A percentile compares a stretch with the other conserved stretches of the same genome.
Conservation (phyloP, 768 basidiomycete genomes). For the Lactarius evosmus region DNA sequence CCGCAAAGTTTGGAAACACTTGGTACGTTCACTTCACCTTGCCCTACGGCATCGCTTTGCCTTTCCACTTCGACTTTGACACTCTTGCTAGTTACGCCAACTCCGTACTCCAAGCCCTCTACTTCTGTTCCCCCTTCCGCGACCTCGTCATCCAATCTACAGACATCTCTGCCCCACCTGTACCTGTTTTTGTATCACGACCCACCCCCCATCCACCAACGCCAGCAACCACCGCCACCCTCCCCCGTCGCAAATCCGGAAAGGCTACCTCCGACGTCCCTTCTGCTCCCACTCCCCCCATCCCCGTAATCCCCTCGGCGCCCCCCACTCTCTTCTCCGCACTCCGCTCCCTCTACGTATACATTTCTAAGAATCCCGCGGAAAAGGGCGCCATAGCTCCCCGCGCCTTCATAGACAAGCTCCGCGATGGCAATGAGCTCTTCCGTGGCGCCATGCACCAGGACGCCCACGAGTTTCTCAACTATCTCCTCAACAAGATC, state of each 20-base stretch:
- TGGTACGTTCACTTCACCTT: constrained; percentile 54
- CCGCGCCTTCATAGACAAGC: constrained; percentile 87
- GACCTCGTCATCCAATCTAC: constrained; percentile 76
- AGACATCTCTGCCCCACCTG: constrained; percentile 48
- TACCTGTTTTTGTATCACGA: constrained; percentile 33
- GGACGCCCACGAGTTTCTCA: constrained; percentile 98
- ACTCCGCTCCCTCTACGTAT: constrained; percentile 83
- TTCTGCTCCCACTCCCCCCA: constrained; percentile 34
- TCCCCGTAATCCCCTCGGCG: constrained; percentile 49
- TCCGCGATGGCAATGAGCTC: constrained; percentile 87
- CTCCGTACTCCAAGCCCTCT: constrained; percentile 96
- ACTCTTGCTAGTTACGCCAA: constrained; percentile 78
- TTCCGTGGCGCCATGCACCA: constrained; percentile 94
- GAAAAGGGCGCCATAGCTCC: constrained; percentile 87
- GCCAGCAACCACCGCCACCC: constrained; percentile 37
- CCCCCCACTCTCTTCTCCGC: constrained; percentile 86
- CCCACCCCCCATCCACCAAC: constrained; percentile 30
- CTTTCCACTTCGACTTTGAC: neutral
- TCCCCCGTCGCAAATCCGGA: constrained; percentile 56
- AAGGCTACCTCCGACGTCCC: constrained; percentile 37
- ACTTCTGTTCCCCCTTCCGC: constrained; percentile 92
- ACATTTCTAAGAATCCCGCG: constrained; percentile 74
- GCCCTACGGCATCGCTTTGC: neutral
- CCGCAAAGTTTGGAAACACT: constrained; percentile 85
- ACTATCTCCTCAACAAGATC: constrained; percentile 88